Evolutionary conservation across 2,329 filamentous ascomycete genomes (phyloP).

Genomic region (Pyrenochaeta sp.): DNA sequence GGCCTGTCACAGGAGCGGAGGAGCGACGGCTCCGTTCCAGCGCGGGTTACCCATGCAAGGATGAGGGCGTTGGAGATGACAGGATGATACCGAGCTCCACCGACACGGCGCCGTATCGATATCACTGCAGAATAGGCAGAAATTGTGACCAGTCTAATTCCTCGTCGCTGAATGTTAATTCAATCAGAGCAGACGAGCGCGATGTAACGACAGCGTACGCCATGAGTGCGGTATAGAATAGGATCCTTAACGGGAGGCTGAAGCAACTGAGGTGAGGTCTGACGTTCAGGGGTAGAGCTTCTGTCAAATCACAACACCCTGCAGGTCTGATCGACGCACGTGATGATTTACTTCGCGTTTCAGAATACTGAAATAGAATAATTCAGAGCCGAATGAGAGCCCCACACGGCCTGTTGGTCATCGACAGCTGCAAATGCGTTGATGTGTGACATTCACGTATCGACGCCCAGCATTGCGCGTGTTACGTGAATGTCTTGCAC

Average conservation of each 20-base stretch:
- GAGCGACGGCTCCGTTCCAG: conserved; percentile 9
- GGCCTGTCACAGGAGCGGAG: conserved; percentile 34
- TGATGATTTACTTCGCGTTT: conserved; percentile 28
- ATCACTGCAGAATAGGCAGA: conserved; percentile 10
- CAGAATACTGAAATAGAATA: conserved; percentile 18
- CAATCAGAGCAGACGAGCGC: not conserved
- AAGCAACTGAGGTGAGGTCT: conserved; percentile 22
- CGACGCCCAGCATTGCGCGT: conserved; percentile 13
- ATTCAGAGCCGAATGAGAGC: conserved; percentile 14
- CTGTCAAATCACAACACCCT: conserved; percentile 24
- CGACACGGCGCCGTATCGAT: conserved; percentile 15
- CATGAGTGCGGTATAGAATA: not conserved
- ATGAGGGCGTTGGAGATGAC: conserved; percentile 32
- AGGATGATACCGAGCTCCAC: conserved; percentile 29
- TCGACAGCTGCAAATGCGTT: conserved; percentile 25
- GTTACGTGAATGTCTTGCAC: conserved; percentile 11
- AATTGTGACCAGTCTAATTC: not conserved
- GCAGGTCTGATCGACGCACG: conserved; percentile 23
- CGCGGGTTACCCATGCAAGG: conserved; percentile 32
- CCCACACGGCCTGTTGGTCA: conserved; percentile 10
- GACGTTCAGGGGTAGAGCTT: conserved; percentile 21
- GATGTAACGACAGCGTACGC: not conserved
- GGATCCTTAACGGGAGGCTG: conserved; percentile 18
- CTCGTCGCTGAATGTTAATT: not conserved
- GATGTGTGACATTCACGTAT: conserved; percentile 28